A percentile compares a stretch with the other conserved stretches of the same genome.
These are phyloP conservation scores for Erysiphe pulchra DNA, from an alignment of 2,329 filamentous ascomycete species.

Conservation along the genomic window DNA sequence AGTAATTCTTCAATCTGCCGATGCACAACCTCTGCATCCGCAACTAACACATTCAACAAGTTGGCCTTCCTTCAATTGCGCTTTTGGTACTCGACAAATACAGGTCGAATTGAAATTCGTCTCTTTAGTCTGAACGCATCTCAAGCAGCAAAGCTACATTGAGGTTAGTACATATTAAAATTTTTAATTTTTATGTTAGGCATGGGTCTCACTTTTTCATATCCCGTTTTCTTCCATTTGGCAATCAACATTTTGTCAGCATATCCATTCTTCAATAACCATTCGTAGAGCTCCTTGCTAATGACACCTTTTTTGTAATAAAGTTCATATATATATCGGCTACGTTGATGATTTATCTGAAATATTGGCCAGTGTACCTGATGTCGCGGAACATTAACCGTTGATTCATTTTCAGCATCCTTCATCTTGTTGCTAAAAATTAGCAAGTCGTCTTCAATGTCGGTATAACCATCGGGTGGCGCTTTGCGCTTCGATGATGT, in stretches of 20 bases:
- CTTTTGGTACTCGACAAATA: slow-evolving; percentile 80
- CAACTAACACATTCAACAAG: slow-evolving; percentile 87
- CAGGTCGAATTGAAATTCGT: slow-evolving; percentile 97
- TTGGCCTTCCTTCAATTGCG: slow-evolving; percentile 71
- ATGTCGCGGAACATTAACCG: slow-evolving; percentile 53
- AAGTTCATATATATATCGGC: slow-evolving; percentile 82
- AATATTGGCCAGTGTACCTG: slow-evolving; percentile 95
- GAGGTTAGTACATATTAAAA: background rate
- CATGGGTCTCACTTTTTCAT: slow-evolving; percentile 51
- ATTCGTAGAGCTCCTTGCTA: slow-evolving; percentile 76
- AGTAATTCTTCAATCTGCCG: slow-evolving; percentile 35
- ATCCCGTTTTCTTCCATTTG: slow-evolving; percentile 99
- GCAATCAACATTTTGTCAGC: slow-evolving; percentile 88
- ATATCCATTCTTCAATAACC: slow-evolving; percentile 87
- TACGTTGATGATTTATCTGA: slow-evolving; percentile 83
- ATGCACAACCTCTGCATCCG: slow-evolving; percentile 75
- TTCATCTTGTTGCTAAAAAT: slow-evolving; percentile 84
- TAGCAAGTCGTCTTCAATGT: slow-evolving; percentile 67
- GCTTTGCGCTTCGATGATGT: slow-evolving; percentile 55
- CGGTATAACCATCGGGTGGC: slow-evolving; percentile 63
- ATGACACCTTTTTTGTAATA: slow-evolving; percentile 98
- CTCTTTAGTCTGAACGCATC: slow-evolving; percentile 98
- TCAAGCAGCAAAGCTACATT: slow-evolving; percentile 60
- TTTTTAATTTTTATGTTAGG: background rate
- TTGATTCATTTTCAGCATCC: slow-evolving; percentile 77